Percentiles rank a stretch among this genome's conserved stretches.
phyloP scores from a whole-genome alignment of 768 basidiomycete genomes.

The Amanita subjunquillea region DNA sequence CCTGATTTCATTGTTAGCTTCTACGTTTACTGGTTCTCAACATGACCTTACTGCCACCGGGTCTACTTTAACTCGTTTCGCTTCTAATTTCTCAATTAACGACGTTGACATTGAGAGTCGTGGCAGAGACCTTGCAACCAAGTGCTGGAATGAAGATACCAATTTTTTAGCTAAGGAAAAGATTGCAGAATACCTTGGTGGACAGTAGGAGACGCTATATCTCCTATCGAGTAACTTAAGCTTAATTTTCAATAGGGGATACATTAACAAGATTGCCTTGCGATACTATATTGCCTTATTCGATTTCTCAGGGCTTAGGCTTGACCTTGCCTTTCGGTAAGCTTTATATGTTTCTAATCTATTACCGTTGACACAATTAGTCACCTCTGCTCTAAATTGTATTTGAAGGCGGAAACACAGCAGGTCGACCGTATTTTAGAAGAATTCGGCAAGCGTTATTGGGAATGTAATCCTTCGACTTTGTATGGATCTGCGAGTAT shows the following conservation, averaged over 20 bases:
- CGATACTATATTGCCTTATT: conserved; percentile 81
- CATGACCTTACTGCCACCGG: conserved; percentile 46
- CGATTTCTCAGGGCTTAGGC: conserved; percentile 71
- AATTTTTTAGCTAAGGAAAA: conserved; percentile 79
- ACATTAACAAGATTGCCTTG: conserved; percentile 65
- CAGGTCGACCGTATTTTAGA: conserved; percentile 96
- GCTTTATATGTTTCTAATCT: conserved; percentile 8
- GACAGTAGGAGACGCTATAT: conserved; percentile 53
- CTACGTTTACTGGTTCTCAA: conserved; percentile 29
- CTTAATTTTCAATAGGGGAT: conserved; percentile 36
- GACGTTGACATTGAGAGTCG: conserved; percentile 50
- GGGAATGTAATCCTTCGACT: conserved; percentile 77
- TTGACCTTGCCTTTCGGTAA: conserved; percentile 88
- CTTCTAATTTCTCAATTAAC: conserved; percentile 29
- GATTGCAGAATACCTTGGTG: conserved; percentile 94
- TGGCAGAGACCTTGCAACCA: conserved; percentile 63
- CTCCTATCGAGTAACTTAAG: conserved; percentile 3
- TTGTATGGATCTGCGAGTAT: conserved; percentile 80
- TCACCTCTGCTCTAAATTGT: conserved; percentile 84
- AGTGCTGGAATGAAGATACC: conserved; percentile 84
- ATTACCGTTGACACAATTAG: conserved; percentile 24
- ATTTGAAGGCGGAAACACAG: conserved; percentile 92
- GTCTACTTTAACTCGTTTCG: conserved; percentile 31
- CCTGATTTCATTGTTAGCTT: conserved; percentile 9
- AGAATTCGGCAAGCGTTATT: conserved; percentile 83